Evolutionary conservation across 2,329 filamentous ascomycete genomes (phyloP), one percentile per base, ranked within the genome.

Genomic region (Immersiporthe knoxdaviesiana): DNA sequence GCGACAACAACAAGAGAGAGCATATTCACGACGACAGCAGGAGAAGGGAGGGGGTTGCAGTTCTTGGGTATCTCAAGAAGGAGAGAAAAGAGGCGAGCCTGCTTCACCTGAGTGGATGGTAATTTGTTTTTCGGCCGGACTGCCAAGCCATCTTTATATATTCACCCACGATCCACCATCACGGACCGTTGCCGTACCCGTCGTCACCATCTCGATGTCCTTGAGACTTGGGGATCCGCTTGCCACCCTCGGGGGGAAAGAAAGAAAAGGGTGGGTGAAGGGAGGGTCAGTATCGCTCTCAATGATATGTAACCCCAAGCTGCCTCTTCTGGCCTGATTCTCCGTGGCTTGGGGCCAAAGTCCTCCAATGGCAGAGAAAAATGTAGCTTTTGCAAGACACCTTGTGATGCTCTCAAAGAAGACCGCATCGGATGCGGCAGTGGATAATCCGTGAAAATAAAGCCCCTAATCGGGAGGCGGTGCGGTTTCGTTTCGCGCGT

Each of bases 1-100:
- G 60, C 64, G 63, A 67, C 69, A 30, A 68, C 67, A 47, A 67
- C 59, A 58, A 71, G 39, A 59, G 62, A 65, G 59, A 69, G 59
- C 65, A 66, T 71, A 4, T 27, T 61, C 37, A 50, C 11, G 18
- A 27, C 11, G 18, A 30, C 27, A 44, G 56, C 37, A 24, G 65
- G 16, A 60, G 14, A 3, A n/a, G 37, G 1, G 24, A 16, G 4
- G 24, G 24, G 10, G n/a, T n/a, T n/a, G n/a, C 24, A 24, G 37
- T 37, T 62, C 12, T 16, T 16, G 4, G 37, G 18, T 37, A 14
- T 41, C 58, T 62, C 14, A 27, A 47, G 21, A 41, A 16, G 16
- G 44, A 62, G 59, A 62, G 37, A 16, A 27, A 62, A 62, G 59
- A 62, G 37, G 35, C 21, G 35, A 44, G 18, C 61, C 41, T 63